A percentile compares a stretch with the other conserved stretches of the same genome.
phyloP scores from a whole-genome alignment of 2,329 filamentous ascomycete species.

The Fusarium temperatum region DNA sequence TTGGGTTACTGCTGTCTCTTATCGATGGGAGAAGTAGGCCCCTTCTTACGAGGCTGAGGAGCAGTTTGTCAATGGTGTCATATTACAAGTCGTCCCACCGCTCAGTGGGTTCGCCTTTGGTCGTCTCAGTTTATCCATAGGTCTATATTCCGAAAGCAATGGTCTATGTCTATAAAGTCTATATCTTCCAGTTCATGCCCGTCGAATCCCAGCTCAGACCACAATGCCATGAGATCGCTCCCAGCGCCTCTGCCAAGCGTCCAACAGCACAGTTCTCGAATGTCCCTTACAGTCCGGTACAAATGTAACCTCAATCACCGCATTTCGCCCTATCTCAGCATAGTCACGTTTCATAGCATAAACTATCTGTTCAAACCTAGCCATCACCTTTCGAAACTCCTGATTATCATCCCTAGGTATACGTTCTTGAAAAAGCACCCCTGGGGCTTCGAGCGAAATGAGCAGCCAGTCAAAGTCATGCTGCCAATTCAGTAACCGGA shows the following conservation, averaged over 20 bases:
- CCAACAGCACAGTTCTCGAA: not conserved
- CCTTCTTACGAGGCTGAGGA: not conserved
- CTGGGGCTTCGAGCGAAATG: not conserved
- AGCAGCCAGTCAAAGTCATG: not conserved
- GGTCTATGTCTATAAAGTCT: conserved; percentile 5
- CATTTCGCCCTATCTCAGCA: not conserved
- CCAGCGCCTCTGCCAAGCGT: not conserved
- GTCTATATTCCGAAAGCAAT: not conserved
- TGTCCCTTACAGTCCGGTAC: not conserved
- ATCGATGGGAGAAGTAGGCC: not conserved
- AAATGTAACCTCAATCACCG: conserved; percentile 6
- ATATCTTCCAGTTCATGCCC: not conserved
- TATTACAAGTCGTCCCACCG: accelerated
- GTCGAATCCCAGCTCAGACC: not conserved
- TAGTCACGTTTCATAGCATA: not conserved
- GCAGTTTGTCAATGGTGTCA: not conserved
- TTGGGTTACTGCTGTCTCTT: not conserved
- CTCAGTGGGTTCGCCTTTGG: not conserved
- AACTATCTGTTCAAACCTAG: not conserved
- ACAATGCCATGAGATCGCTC: not conserved
- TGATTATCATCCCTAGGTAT: not conserved
- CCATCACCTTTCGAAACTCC: not conserved
- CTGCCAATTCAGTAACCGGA: not conserved
- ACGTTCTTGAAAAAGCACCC: not conserved
- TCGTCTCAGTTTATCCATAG: not conserved